These are phyloP conservation scores for Colletotrichum shisoi DNA, from an alignment of 2,329 filamentous ascomycete genomes.

Conservation along the genomic window DNA sequence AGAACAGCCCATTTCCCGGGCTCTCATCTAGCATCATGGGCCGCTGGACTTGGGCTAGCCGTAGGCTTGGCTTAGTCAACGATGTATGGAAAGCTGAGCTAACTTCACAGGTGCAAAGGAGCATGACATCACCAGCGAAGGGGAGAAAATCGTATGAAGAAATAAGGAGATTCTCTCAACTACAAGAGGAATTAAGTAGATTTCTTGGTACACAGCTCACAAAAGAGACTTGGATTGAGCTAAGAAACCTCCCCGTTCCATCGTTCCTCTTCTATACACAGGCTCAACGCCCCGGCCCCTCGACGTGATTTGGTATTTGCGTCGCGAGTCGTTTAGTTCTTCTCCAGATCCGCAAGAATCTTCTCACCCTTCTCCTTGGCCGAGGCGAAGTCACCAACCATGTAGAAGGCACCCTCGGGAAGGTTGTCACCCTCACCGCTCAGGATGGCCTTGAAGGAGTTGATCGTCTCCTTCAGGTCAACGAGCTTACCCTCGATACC, in stretches of 20 bases:
- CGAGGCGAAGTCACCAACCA: constrained; percentile 95
- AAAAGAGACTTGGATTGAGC: constrained; percentile 66
- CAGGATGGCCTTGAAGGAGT: constrained; percentile 96
- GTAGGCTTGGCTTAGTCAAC: no score
- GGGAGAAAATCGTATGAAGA: constrained; percentile 20
- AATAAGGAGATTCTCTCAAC: constrained; percentile 41
- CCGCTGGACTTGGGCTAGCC: no score
- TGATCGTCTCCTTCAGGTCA: constrained; percentile 97
- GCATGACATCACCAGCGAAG: background rate
- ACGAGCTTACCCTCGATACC: constrained; percentile 96
- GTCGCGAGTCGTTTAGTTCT: constrained; percentile 43
- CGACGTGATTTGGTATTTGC: constrained; percentile 39
- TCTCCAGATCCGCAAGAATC: constrained; percentile 95
- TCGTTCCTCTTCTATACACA: constrained; percentile 68
- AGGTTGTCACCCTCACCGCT: constrained; percentile 94
- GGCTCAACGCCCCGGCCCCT: constrained; percentile 58
- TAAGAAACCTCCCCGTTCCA: constrained; percentile 59
- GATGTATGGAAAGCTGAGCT: no score
- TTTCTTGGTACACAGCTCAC: constrained; percentile 70
- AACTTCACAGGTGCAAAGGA: background rate
- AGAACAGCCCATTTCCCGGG: no score
- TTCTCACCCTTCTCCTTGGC: constrained; percentile 98
- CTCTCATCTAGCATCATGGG: no score
- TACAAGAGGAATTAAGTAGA: constrained; percentile 59
- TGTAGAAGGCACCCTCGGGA: constrained; percentile 94